A percentile compares a stretch with the other conserved stretches of the same genome.
phyloP scores from a whole-genome alignment of 1,284 basidiomycete genomes.

The Xanthoconium separans region DNA sequence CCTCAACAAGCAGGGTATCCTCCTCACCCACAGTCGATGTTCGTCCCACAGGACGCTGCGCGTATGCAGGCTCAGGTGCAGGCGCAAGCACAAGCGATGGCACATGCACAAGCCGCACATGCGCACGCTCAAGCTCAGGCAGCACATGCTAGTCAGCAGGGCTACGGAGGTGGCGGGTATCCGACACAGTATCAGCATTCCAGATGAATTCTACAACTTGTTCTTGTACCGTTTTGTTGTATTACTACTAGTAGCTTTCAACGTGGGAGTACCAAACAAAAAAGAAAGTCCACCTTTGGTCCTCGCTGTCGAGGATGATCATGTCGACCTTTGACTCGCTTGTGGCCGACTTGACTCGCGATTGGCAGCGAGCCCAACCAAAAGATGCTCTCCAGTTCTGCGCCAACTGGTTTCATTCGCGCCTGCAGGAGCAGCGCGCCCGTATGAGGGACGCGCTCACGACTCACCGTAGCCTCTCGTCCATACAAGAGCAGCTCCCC shows the following conservation, averaged over 20 bases:
- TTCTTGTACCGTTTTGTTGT: conserved; percentile 14
- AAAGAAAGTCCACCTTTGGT: conserved; percentile 1
- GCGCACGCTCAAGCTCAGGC: conserved; percentile 37
- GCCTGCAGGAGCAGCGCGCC: conserved; percentile 79
- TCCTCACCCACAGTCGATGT: conserved; percentile 39
- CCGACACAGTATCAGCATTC: conserved; percentile 34
- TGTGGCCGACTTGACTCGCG: conserved; percentile 84
- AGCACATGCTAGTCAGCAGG: conserved; percentile 28
- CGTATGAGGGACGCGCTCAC: conserved; percentile 64
- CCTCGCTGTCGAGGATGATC: conserved; percentile 19
- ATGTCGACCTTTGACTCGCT: conserved; percentile 76
- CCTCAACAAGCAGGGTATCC: conserved; percentile 37
- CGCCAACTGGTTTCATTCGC: conserved; percentile 91
- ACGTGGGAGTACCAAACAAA: conserved; percentile 27
- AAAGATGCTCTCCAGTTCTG: conserved; percentile 92
- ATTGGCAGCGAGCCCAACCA: conserved; percentile 82
- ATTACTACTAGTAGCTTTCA: conserved; percentile 5
- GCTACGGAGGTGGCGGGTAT: conserved; percentile 28
- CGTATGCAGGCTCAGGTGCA: conserved; percentile 43
- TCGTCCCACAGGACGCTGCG: conserved; percentile 32
- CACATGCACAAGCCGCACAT: conserved; percentile 41
- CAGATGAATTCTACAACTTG: conserved; percentile 19
- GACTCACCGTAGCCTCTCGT: conserved; percentile 46
- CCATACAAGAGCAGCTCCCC: conserved; percentile 51
- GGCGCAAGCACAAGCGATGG: conserved; percentile 38